These are phyloP conservation scores for Aureobasidium pullulans DNA, from an alignment of 2,329 filamentous ascomycete species.

Conservation along the genomic window DNA sequence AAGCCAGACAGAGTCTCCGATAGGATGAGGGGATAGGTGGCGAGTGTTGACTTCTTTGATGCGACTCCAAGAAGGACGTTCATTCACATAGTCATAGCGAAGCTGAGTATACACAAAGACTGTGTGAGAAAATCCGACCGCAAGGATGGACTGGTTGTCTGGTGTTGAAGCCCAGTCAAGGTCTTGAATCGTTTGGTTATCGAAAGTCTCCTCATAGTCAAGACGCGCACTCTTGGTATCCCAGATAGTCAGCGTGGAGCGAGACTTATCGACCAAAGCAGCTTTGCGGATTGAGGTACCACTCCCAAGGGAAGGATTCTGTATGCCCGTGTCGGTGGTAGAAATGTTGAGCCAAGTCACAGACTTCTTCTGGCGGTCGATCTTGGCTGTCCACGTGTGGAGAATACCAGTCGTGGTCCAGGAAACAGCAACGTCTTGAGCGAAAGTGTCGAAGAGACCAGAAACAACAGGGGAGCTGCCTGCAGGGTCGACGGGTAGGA, in stretches of 20 bases:
- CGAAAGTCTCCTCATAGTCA: slow-evolving; percentile 70
- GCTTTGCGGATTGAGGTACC: slow-evolving; percentile 83
- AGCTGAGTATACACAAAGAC: slow-evolving; percentile 78
- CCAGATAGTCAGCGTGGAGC: slow-evolving; percentile 81
- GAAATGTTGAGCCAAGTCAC: slow-evolving; percentile 80
- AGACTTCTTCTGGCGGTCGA: slow-evolving; percentile 51
- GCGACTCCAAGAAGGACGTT: slow-evolving; percentile 80
- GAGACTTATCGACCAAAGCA: slow-evolving; percentile 66
- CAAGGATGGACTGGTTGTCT: slow-evolving; percentile 78
- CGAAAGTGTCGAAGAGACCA: slow-evolving; percentile 78
- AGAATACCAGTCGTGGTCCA: slow-evolving; percentile 69
- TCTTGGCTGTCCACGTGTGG: slow-evolving; percentile 76
- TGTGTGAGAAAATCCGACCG: slow-evolving; percentile 84
- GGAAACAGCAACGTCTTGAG: slow-evolving; percentile 76
- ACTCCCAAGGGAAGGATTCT: slow-evolving; percentile 67
- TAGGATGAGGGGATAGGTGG: slow-evolving; percentile 69
- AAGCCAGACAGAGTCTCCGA: slow-evolving; percentile 90
- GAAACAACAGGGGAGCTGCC: slow-evolving; percentile 64
- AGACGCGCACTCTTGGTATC: slow-evolving; percentile 74
- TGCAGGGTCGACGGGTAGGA: slow-evolving; percentile 75
- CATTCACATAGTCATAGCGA: slow-evolving; percentile 84
- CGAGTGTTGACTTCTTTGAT: slow-evolving; percentile 76
- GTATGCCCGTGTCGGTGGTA: slow-evolving; percentile 69
- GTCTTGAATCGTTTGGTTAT: slow-evolving; percentile 58
- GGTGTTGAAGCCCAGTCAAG: slow-evolving; percentile 92